Evolutionary conservation across 2,329 filamentous ascomycete genomes (phyloP), one percentile per base, ranked within the genome.

Genomic region (Paecilomyces sp.): DNA sequence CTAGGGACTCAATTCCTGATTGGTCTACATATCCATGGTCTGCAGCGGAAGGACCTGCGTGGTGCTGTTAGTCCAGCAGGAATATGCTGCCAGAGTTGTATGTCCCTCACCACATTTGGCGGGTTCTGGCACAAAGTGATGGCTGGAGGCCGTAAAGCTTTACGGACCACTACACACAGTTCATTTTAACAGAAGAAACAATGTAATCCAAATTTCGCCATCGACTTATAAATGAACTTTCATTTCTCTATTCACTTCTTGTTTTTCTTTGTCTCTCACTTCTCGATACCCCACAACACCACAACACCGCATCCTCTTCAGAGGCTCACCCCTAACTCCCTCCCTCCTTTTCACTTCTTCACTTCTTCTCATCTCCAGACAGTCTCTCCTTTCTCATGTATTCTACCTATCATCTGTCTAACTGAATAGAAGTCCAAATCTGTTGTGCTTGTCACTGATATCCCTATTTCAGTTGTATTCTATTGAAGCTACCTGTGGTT

Each of bases 61-160:
- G 51, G 24, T 53, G 24, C 51, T 53, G 51, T 53, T 53, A 53
- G 51, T 30, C 22, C 51, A 25, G 54, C 30, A 24, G 30, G 54
- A 56, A 24, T 55, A 30, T 34, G 18, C 28, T 51, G 34, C 51
- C 22, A 31, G 50, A 24, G 41, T 54, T 59, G 54, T 59, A 57
- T 59, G 51, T 57, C 34, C 47, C 54, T 56, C 58, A 59, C 54
- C 36, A 31, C 12, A 52, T 56, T 50, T 56, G 34, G 22, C 28
- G 55, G 53, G 12, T 13, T 30, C 31, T 36, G 13, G 36, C 51
- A 59, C 58, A 28, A 30, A 22, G 22, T 15, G 36, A 53, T 54
- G 47, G 54, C 8, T 41, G 13, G 3, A 53, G 24, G 28, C 28
- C 11, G 51, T 30, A 53, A 53, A 13, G 51, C 22, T 25, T 25